Base-by-base conservation (phyloP, 805 yeast genomes). In the Spencermartinsiella europaea region DNA sequence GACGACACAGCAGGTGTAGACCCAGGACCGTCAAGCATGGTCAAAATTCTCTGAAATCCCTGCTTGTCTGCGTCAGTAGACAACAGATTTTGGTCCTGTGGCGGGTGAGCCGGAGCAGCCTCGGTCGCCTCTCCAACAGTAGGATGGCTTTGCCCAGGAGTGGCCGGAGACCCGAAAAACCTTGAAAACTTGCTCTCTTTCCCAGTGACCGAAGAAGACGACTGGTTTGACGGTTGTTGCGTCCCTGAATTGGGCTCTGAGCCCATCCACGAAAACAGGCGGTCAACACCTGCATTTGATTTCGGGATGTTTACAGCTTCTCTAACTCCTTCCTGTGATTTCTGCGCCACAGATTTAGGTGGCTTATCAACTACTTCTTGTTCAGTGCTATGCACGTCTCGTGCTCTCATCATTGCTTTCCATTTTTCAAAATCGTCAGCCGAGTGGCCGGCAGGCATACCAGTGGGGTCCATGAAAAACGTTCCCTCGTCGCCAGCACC, bases 1-100 rank as follows among this genome's bases (percentile, higher is more conserved):
- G 44, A n/a, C 15, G 25, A 14, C 28, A n/a, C 5, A 20, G 21
- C 14, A 7, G 19, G 21, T 16, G 25, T n/a, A n/a, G n/a, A n/a
- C n/a, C n/a, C n/a, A n/a, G 22, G 27, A 21, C 42, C 48, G 3
- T 56, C 63, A 31, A 62, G 55, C 54, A 58, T 56, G 3, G 54
- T 54, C 60, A 62, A 55, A 21, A 62, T 60, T 8, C 65, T 49
- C 43, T 58, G 53, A 44, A 62, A 62, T n/a, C 65, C 66, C 22
- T 58, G 56, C 40, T 51, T 56, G 37, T 62, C 66, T 3, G 59
- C 55, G 25, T 44, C 50, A 20, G 49, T 21, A 22, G 38, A 21
- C 31, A 7, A 12, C 12, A 25, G 31, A 7, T 25, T 25, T 12
- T 25, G 31, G 10, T 7, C 10, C 31, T 25, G 31, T 25, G 31